These are phyloP conservation scores for Thuidium tamariscinum DNA, from an alignment of 225 moss, liverwort and hornwort genomes.

Conservation along the genomic window DNA sequence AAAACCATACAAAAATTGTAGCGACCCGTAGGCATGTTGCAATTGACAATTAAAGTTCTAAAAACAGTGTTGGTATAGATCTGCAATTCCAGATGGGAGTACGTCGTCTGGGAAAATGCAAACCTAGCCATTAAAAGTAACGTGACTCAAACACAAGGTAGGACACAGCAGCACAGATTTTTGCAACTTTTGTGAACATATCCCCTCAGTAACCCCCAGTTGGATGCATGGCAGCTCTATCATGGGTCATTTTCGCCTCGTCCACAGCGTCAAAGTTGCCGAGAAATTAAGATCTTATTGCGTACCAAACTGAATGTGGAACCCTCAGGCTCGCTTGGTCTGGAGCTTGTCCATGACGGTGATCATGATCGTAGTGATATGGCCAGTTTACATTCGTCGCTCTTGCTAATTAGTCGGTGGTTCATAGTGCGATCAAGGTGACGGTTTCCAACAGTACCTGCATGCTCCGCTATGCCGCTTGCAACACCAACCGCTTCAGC, in stretches of 20 bases:
- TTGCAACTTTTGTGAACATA: neutral
- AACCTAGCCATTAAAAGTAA: neutral
- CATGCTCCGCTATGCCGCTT: neutral
- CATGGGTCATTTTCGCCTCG: neutral
- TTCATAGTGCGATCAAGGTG: neutral
- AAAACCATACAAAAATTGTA: too few species aligned
- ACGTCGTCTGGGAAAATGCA: neutral
- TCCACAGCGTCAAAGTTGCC: neutral
- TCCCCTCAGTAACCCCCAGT: neutral
- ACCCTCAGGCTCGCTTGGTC: neutral
- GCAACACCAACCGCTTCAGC: neutral
- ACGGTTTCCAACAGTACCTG: neutral
- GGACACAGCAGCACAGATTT: neutral
- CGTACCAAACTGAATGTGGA: neutral
- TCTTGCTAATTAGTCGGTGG: neutral
- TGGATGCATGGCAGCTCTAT: neutral
- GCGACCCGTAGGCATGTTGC: neutral
- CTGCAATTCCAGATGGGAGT: neutral
- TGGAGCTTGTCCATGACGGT: neutral
- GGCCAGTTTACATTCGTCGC: neutral
- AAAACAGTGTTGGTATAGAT: neutral
- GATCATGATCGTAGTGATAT: neutral
- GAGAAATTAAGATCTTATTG: too few species aligned
- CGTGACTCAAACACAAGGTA: neutral
- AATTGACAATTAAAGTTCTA: neutral